A percentile compares a stretch with the other conserved stretches of the same genome.
Evolutionary conservation across 495 filamentous ascomycete species (phyloP).

Genomic region (Neurospora sp.): DNA sequence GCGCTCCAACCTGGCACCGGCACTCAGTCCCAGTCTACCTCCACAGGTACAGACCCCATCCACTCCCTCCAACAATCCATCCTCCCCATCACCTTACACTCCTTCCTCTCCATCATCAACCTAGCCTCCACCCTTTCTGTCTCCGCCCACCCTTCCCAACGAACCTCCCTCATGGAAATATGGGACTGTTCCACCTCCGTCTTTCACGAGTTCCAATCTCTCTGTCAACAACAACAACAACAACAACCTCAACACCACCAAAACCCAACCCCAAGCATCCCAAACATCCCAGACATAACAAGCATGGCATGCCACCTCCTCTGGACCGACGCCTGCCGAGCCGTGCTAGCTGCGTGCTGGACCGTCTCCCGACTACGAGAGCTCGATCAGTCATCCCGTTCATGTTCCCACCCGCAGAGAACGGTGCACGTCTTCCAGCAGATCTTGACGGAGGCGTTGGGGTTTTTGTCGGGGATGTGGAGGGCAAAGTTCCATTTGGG

Average conservation of each 20-base stretch:
- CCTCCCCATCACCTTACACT: conserved; percentile 6
- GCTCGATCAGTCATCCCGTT: background rate
- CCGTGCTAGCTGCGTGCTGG: conserved; percentile 6
- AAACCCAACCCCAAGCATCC: too few relatives aligned
- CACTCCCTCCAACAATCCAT: conserved; percentile 9
- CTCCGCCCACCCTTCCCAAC: too few relatives aligned
- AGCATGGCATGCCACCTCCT: conserved; percentile 9
- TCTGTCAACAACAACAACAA: too few relatives aligned
- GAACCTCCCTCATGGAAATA: too few relatives aligned
- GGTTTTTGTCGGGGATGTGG: conserved; percentile 1
- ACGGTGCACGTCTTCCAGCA: conserved; percentile 6
- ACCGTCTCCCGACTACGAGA: conserved; percentile 3
- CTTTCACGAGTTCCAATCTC: conserved; percentile 11
- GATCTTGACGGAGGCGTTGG: conserved; percentile 1
- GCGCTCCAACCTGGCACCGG: background rate
- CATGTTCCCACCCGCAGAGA: conserved; percentile 1
- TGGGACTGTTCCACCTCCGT: conserved; percentile 11
- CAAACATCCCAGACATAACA: too few relatives aligned
- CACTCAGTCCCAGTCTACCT: too few relatives aligned
- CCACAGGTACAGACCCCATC: conserved; percentile 9
- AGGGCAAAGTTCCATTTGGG: conserved; percentile 7
- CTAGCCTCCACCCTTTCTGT: background rate
- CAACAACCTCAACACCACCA: too few relatives aligned
- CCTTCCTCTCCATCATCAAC: conserved; percentile 6
- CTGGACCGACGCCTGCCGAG: conserved; percentile 10